Conservation (phyloP, 352 stramenopile species). For the Pythium volutum region DNA sequence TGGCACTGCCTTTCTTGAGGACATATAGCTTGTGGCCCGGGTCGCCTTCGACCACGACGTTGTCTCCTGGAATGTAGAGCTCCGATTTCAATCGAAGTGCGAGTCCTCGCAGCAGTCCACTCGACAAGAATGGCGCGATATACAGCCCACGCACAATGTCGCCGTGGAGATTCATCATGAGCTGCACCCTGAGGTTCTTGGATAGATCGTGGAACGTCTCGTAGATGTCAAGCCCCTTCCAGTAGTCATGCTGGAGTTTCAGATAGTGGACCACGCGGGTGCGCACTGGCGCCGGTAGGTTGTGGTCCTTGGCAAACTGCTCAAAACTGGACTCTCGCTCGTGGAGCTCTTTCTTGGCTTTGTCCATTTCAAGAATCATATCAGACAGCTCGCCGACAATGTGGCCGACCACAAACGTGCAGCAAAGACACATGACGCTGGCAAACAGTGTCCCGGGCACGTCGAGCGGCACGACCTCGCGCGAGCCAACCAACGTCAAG, state of each 20-base stretch:
- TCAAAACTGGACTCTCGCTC: constrained; percentile 65
- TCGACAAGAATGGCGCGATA: constrained; percentile 53
- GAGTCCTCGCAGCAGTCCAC: constrained; percentile 51
- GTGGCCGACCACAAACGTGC: constrained; percentile 75
- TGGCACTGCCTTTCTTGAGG: constrained; percentile 56
- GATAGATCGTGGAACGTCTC: constrained; percentile 71
- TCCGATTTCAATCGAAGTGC: constrained; percentile 62
- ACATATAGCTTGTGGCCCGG: constrained; percentile 69
- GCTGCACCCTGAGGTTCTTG: constrained; percentile 54
- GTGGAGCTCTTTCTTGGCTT: constrained; percentile 69
- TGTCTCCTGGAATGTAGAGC: constrained; percentile 72
- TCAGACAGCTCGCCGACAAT: constrained; percentile 77
- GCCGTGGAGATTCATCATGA: constrained; percentile 77
- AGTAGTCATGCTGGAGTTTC: constrained; percentile 64
- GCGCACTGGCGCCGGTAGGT: constrained; percentile 49
- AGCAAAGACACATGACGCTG: constrained; percentile 59
- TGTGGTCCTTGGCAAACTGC: constrained; percentile 64
- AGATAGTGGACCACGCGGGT: constrained; percentile 65
- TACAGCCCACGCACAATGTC: constrained; percentile 44
- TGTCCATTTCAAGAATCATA: constrained; percentile 74
- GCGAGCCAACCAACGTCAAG: constrained; percentile 64
- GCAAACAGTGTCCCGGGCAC: constrained; percentile 65
- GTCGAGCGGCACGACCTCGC: constrained; percentile 63
- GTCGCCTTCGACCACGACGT: constrained; percentile 64
- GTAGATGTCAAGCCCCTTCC: constrained; percentile 70